Conservation (phyloP, 2,329 filamentous ascomycete species). For the Pestalotiopsis sp. region DNA sequence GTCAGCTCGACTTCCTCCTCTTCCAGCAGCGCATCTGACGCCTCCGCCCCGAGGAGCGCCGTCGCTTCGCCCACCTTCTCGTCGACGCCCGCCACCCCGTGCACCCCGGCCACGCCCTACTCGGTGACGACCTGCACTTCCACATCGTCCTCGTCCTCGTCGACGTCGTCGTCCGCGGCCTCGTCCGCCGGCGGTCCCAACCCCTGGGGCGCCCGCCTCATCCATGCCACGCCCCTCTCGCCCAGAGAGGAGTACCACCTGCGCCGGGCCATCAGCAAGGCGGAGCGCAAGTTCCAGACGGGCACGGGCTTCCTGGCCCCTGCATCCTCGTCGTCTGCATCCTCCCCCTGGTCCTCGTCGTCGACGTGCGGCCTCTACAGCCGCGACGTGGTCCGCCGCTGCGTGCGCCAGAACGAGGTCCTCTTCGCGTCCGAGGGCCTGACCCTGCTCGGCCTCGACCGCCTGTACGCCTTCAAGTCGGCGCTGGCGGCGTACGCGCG, state of each 20-base stretch:
- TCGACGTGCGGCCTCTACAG: constrained; percentile 45
- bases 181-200: constrained; percentile 28
- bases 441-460: constrained; percentile 61
- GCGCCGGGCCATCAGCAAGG: constrained; percentile 50
- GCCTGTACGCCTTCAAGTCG: constrained; percentile 65
- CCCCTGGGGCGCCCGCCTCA: constrained; percentile 51
- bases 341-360: constrained; percentile 27
- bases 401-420: constrained; percentile 60
- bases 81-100: constrained; percentile 48
- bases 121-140: constrained; percentile 34
- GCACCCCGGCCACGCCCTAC: constrained; percentile 43
- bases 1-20: constrained; percentile 15
- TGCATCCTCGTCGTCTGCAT: constrained; percentile 38
- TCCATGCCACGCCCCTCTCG: constrained; percentile 49
- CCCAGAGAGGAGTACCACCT: constrained; percentile 50
- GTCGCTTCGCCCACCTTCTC: constrained; percentile 32
- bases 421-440: constrained; percentile 63
- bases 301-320: constrained; percentile 36
- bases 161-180: not conserved
- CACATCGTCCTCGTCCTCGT: constrained; percentile 21
- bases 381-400: constrained; percentile 55
- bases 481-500: constrained; percentile 59
- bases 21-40: constrained; percentile 21
- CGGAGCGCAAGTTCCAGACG: constrained; percentile 48
- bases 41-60: constrained; percentile 23